A percentile compares a stretch with the other conserved stretches of the same genome.
phyloP scores from a whole-genome alignment of 2,329 filamentous ascomycete genomes.

The Fusarium sp. region DNA sequence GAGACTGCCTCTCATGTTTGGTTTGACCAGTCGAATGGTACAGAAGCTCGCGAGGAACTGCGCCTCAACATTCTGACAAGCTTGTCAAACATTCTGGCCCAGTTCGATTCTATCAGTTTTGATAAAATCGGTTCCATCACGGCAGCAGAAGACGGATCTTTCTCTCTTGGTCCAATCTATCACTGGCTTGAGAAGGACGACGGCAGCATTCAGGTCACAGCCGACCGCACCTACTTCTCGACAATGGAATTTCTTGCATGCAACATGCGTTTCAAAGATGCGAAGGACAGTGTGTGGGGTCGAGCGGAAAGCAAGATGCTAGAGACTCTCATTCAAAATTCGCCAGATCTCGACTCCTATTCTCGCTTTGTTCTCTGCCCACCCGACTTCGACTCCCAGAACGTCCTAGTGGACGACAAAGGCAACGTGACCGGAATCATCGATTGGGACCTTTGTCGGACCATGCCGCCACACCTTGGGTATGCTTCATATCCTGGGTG shows the following conservation, averaged over 20 bases:
- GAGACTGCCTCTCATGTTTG: constrained; percentile 1
- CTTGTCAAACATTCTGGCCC: not conserved
- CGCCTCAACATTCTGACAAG: constrained; percentile 14
- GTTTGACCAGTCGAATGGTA: not conserved
- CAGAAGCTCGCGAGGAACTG: not conserved
- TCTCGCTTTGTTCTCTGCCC: not conserved
- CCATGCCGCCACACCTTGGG: not conserved
- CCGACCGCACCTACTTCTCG: not conserved
- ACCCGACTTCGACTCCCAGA: constrained; percentile 11
- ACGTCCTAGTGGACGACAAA: not conserved
- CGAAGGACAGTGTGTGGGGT: not conserved
- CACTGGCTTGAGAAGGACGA: not conserved
- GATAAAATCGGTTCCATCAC: not conserved
- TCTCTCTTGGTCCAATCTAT: not conserved
- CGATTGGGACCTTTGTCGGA: constrained; percentile 12
- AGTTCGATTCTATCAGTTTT: not conserved
- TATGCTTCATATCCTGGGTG: not conserved
- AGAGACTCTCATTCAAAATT: not conserved
- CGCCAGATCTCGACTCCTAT: not conserved
- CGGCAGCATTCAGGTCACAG: not conserved
- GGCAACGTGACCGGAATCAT: not conserved
- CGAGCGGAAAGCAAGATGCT: not conserved
- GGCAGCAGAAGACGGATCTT: not conserved
- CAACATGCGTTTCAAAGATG: not conserved
- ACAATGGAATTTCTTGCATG: fast-evolving